phyloP scores from a whole-genome alignment of 2,329 filamentous ascomycete species.

The Aspergillus brasiliensis region DNA sequence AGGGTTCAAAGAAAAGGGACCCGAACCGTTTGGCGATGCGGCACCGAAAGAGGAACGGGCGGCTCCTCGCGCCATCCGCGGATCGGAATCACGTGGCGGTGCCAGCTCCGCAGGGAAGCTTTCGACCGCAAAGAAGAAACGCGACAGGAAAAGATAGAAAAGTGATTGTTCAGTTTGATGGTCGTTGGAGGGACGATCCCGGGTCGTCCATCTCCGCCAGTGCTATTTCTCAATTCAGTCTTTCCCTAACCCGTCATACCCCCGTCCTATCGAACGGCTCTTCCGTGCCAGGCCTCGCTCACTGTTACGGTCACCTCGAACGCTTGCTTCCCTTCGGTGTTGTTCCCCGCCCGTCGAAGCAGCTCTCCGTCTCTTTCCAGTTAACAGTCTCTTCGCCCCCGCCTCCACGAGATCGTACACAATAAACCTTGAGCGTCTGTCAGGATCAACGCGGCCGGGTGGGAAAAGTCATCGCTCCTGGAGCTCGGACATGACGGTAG shows the following conservation, averaged over 20 bases:
- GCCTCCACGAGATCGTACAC: background rate
- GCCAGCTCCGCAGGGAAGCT: constrained; percentile 19
- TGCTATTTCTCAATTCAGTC: background rate
- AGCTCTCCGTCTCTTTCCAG: background rate
- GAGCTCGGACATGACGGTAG: constrained; percentile 43
- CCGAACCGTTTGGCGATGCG: constrained; percentile 1
- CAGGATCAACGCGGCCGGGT: background rate
- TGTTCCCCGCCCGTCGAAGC: background rate
- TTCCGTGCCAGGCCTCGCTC: background rate
- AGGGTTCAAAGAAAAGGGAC: background rate
- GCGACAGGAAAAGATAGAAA: constrained; percentile 11
- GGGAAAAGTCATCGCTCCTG: constrained; percentile 15
- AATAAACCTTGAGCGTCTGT: background rate
- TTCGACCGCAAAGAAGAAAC: constrained; percentile 14
- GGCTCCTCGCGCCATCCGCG: background rate
- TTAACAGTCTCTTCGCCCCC: background rate
- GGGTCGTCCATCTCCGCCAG: background rate
- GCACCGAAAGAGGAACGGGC: background rate
- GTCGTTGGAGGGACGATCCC: background rate
- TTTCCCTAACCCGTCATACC: constrained; percentile 1
- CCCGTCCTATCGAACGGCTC: background rate
- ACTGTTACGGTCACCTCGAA: background rate
- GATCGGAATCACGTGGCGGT: constrained; percentile 18
- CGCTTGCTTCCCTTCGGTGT: background rate
- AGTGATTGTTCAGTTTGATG: background rate